These are phyloP conservation scores for Apiospora pterosperma DNA, from an alignment of 2,329 filamentous ascomycete species.

Conservation along the genomic window DNA sequence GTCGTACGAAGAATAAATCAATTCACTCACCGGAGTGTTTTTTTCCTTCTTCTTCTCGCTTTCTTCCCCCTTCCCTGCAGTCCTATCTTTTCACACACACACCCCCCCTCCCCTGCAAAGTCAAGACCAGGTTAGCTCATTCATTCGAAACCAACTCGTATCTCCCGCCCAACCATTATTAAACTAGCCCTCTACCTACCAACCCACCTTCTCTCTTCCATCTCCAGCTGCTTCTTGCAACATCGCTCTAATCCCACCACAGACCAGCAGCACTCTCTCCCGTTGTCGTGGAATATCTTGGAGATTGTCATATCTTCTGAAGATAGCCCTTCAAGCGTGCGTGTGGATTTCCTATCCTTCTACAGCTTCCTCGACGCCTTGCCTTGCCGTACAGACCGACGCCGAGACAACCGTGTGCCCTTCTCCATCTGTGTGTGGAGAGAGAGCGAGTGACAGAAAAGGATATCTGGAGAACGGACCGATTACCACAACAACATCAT, in stretches of 20 bases:
- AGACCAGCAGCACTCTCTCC: background rate
- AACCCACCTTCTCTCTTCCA: background rate
- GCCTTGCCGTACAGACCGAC: background rate
- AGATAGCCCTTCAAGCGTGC: background rate
- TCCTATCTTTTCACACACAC: background rate
- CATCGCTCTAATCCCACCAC: background rate
- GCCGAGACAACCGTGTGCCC: background rate
- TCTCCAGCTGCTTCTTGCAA: background rate
- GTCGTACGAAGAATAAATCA: too few relatives aligned
- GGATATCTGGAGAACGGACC: background rate
- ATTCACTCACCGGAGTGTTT: background rate
- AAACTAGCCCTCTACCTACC: background rate
- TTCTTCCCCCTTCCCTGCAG: background rate
- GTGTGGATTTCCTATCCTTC: background rate
- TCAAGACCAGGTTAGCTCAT: background rate
- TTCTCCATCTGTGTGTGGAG: background rate
- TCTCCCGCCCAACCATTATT: constrained; percentile 5
- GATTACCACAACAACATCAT: background rate
- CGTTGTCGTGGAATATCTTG: background rate
- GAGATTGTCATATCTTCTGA: background rate
- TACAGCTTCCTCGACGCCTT: background rate
- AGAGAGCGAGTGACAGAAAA: background rate
- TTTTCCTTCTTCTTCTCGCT: background rate
- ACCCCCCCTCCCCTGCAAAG: background rate
- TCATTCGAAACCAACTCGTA: constrained; percentile 5